Evolutionary conservation across 805 yeast genomes (phyloP).

Genomic region (Wickerhamiella shivajii): DNA sequence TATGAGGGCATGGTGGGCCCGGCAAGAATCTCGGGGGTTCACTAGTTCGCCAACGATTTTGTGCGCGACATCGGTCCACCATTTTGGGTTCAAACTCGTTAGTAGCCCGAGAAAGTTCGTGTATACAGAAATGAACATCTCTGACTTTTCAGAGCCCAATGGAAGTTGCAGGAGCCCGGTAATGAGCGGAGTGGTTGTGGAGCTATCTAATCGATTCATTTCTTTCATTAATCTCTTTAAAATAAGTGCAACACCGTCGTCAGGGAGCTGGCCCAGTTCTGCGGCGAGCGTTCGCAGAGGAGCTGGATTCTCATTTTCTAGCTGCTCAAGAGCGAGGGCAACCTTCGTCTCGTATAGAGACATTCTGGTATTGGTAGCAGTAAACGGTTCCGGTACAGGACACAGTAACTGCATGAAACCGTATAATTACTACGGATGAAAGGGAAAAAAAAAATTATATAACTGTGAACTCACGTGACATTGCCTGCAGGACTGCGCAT

Average conservation of each 20-base stretch:
- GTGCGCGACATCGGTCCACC: constrained; percentile 73
- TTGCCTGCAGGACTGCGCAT: too few relatives aligned
- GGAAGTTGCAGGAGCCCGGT: constrained; percentile 43
- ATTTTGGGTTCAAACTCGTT: constrained; percentile 75
- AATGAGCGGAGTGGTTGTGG: constrained; percentile 37
- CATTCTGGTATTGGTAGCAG: constrained; percentile 7
- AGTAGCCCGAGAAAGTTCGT: constrained; percentile 61
- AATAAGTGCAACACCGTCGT: constrained; percentile 37
- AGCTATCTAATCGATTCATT: constrained; percentile 46
- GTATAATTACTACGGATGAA: background rate
- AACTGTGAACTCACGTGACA: too few relatives aligned
- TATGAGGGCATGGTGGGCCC: constrained; percentile 51
- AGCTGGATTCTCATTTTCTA: constrained; percentile 7
- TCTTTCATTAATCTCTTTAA: constrained; percentile 47
- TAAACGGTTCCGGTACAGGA: too few relatives aligned
- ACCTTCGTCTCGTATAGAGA: constrained; percentile 10
- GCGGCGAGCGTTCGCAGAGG: constrained; percentile 9
- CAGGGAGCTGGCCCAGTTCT: constrained; percentile 6
- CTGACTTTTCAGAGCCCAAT: constrained; percentile 45
- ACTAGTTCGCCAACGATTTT: constrained; percentile 52
- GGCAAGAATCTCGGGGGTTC: constrained; percentile 18
- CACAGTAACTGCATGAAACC: constrained; percentile 7
- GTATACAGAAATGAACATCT: constrained; percentile 37
- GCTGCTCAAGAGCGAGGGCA: constrained; percentile 12
- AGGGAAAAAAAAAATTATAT: constrained; percentile 1